Conservation (phyloP, 2,329 filamentous ascomycete species). For the Colletotrichum sp. region DNA sequence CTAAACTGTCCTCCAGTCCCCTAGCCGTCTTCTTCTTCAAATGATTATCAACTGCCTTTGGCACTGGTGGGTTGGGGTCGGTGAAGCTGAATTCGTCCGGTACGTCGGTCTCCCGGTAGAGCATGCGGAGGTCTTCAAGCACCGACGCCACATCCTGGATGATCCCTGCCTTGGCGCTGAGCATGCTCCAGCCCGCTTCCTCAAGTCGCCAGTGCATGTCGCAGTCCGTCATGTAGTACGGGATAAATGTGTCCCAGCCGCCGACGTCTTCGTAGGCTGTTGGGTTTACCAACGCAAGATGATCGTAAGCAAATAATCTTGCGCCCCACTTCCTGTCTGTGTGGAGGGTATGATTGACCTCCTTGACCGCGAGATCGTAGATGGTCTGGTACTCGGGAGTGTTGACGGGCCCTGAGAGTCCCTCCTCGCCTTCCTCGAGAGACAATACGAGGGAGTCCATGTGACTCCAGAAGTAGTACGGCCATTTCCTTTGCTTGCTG, state of each 20-base stretch:
- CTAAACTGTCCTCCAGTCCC: background rate
- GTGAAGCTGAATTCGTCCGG: conserved; percentile 33
- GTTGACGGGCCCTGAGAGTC: conserved; percentile 26
- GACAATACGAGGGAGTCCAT: conserved; percentile 54
- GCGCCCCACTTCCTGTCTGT: conserved; percentile 49
- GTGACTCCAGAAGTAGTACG: conserved; percentile 60
- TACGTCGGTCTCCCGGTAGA: conserved; percentile 46
- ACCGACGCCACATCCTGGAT: conserved; percentile 49
- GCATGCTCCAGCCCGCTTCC: conserved; percentile 48
- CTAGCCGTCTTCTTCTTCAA: background rate
- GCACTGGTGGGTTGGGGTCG: conserved; percentile 37
- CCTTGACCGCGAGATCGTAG: conserved; percentile 42
- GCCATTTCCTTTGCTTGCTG: conserved; percentile 47
- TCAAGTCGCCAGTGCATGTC: conserved; percentile 54
- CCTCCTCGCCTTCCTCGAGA: conserved; percentile 38
- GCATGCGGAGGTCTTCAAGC: conserved; percentile 48
- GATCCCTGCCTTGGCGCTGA: conserved; percentile 41
- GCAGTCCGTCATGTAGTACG: conserved; percentile 63
- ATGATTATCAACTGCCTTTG: background rate
- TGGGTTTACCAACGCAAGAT: conserved; percentile 60
- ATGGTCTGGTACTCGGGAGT: conserved; percentile 43
- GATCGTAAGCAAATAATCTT: conserved; percentile 63
- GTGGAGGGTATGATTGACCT: conserved; percentile 34
- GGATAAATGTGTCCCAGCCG: conserved; percentile 62
- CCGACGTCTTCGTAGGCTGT: conserved; percentile 53